phyloP scores from a whole-genome alignment of 2,329 filamentous ascomycete species.

The Hypoxylon sp. region DNA sequence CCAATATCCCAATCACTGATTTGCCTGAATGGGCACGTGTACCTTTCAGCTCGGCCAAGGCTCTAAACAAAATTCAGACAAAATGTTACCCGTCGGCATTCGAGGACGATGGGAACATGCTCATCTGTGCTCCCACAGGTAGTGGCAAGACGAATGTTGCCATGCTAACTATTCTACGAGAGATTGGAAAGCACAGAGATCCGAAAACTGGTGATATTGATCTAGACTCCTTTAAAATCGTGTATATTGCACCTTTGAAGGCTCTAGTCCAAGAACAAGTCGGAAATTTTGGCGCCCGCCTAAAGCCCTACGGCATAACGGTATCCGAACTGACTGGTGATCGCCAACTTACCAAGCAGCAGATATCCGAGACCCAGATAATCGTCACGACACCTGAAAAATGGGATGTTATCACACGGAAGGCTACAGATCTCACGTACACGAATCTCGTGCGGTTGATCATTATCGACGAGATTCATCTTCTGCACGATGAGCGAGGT shows the following conservation, averaged over 20 bases:
- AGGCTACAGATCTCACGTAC: constrained; percentile 96
- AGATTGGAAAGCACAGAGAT: constrained; percentile 95
- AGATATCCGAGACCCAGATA: constrained; percentile 97
- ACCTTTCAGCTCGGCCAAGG: constrained; percentile 88
- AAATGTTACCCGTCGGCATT: constrained; percentile 94
- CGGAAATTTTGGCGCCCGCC: constrained; percentile 92
- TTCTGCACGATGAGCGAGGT: constrained; percentile 96
- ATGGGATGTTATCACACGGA: constrained; percentile 98
- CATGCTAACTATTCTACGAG: constrained; percentile 95
- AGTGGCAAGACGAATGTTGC: constrained; percentile 99
- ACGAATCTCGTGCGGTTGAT: constrained; percentile 96
- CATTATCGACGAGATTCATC: constrained; percentile 97
- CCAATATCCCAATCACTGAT: constrained; percentile 85
- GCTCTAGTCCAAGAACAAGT: constrained; percentile 98
- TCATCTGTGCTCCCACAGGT: constrained; percentile 96
- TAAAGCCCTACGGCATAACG: constrained; percentile 90
- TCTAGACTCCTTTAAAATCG: constrained; percentile 96
- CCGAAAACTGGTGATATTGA: constrained; percentile 92
- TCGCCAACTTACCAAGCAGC: constrained; percentile 97
- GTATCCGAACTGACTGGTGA: constrained; percentile 98
- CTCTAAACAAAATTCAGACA: constrained; percentile 95
- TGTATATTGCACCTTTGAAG: constrained; percentile 97
- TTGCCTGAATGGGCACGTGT: constrained; percentile 92
- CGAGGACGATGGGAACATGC: constrained; percentile 94
- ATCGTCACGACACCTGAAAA: constrained; percentile 99